A percentile compares a stretch with the other conserved stretches of the same genome.
Evolutionary conservation across 2,329 filamentous ascomycete species (phyloP).

Genomic region (Hirsutella rhossiliensis): DNA sequence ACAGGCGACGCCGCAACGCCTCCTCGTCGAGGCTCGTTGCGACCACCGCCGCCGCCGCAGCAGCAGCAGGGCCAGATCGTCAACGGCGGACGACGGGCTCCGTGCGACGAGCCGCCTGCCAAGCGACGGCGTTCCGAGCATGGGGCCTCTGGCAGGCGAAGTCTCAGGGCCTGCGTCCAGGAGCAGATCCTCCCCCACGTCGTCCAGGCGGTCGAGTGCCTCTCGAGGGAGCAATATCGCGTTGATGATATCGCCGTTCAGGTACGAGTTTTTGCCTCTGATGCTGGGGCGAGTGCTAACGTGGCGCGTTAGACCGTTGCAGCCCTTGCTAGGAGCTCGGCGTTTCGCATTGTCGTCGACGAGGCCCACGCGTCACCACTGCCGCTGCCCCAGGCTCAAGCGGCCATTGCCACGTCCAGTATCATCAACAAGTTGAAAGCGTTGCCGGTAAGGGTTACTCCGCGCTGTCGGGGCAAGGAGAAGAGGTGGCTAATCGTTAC

Average conservation of each 20-base stretch:
- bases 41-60: background rate
- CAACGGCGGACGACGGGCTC: background rate
- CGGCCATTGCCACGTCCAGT: conserved; percentile 7
- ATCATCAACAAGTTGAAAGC: conserved; percentile 10
- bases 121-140: conserved; percentile 18
- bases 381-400: conserved; percentile 7
- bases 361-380: conserved; percentile 9
- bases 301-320: conserved; percentile 9
- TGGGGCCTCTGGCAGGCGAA: conserved; percentile 5
- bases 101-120: conserved; percentile 12
- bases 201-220: conserved; percentile 9
- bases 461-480: too few species aligned
- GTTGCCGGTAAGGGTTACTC: conserved; percentile 8
- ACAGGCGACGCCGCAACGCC: background rate
- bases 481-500: too few species aligned
- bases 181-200: conserved; percentile 21
- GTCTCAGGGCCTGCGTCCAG: conserved; percentile 13
- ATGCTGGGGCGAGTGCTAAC: background rate
- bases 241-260: conserved; percentile 15
- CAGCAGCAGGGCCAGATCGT: background rate
- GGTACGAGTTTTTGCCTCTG: conserved; percentile 10
- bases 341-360: conserved; percentile 12
- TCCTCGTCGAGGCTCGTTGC: background rate
- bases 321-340: conserved; percentile 10
- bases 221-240: conserved; percentile 12